Percentiles rank a stretch among this genome's conserved stretches.
Conservation (phyloP, 352 stramenopile species). For the Pythium monospermum region DNA sequence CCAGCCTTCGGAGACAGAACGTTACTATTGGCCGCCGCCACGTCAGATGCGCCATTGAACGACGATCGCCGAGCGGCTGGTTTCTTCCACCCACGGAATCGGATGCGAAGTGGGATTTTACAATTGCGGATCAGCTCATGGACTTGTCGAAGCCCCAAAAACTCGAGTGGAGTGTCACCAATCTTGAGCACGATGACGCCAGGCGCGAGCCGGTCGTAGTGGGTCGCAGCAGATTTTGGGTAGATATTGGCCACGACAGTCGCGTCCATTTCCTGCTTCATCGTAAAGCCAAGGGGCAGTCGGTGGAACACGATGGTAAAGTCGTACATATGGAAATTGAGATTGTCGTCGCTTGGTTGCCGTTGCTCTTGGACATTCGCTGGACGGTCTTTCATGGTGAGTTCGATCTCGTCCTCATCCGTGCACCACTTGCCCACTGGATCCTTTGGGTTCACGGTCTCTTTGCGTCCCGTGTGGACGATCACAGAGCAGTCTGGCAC, state of each 20-base stretch:
- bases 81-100: constrained; percentile 45
- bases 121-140: constrained; percentile 81
- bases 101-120: constrained; percentile 60
- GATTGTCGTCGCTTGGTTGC: constrained; percentile 4
- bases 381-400: constrained; percentile 29
- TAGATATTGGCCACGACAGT: constrained; percentile 85
- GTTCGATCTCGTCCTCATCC: constrained; percentile 59
- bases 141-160: constrained; percentile 73
- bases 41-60: constrained; percentile 1
- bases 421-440: constrained; percentile 44
- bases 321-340: constrained; percentile 35
- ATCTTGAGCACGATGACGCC: constrained; percentile 77
- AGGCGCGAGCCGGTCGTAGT: constrained; percentile 63
- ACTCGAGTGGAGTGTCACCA: constrained; percentile 44
- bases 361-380: neutral
- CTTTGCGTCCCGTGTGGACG: constrained; percentile 54
- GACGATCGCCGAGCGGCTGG: constrained; percentile 12
- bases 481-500: constrained; percentile 74
- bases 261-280: constrained; percentile 71
- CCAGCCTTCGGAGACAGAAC: neutral
- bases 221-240: constrained; percentile 63
- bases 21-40: neutral
- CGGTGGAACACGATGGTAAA: constrained; percentile 83
- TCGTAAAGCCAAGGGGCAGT: constrained; percentile 79
- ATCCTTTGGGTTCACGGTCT: constrained; percentile 43